phyloP scores from a whole-genome alignment of 495 filamentous ascomycete genomes.

The Aspergillus affinis region DNA sequence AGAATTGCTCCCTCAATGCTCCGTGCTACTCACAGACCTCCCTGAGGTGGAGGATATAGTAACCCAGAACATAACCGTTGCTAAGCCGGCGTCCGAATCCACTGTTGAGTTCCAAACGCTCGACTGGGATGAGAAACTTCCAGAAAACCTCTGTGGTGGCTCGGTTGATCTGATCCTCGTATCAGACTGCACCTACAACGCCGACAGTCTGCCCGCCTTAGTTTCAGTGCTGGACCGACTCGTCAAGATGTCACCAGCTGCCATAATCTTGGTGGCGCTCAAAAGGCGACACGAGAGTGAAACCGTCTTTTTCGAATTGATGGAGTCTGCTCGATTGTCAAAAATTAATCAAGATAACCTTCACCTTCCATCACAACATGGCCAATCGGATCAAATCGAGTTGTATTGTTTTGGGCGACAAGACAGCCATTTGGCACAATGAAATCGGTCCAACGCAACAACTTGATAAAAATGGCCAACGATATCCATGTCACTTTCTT shows the following conservation, averaged over 20 bases:
- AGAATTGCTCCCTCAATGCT: constrained; percentile 49
- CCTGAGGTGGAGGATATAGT: constrained; percentile 71
- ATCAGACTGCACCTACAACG: constrained; percentile 95
- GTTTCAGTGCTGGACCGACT: constrained; percentile 67
- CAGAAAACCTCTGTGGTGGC: constrained; percentile 35
- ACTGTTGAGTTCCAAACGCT: constrained; percentile 58
- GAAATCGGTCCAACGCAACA: background rate
- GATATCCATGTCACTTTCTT: too few relatives aligned
- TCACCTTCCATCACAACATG: constrained; percentile 58
- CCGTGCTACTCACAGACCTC: constrained; percentile 78
- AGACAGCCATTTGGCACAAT: background rate
- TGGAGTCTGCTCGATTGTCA: constrained; percentile 57
- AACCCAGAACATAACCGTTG: constrained; percentile 49
- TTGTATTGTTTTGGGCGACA: constrained; percentile 50
- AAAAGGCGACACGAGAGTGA: constrained; percentile 88
- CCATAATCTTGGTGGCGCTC: constrained; percentile 68
- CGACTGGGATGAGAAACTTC: constrained; percentile 67
- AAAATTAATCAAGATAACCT: constrained; percentile 48
- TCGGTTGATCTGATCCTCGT: constrained; percentile 73
- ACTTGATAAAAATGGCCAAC: background rate
- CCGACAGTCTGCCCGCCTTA: constrained; percentile 72
- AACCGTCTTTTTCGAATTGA: constrained; percentile 73
- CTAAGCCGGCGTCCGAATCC: constrained; percentile 39
- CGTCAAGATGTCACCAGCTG: constrained; percentile 46
- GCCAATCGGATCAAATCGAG: constrained; percentile 58